Base-by-base conservation (phyloP, 805 yeast species). In the Suhomyces tanzawaensis region DNA sequence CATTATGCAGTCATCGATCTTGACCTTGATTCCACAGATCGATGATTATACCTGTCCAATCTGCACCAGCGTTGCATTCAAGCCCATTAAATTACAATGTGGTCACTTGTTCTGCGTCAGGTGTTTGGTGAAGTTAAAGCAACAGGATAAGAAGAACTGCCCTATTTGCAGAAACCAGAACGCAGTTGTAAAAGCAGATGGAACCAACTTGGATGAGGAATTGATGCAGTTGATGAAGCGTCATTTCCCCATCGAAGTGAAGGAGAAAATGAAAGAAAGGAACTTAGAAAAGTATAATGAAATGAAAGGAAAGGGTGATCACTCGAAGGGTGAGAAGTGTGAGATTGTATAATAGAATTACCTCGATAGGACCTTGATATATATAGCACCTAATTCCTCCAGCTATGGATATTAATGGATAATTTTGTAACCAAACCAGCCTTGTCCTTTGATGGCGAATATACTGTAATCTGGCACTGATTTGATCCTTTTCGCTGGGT, bases 41-140 rank as follows among this genome's bases (percentile, higher is more conserved):
- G 90, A 84, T 34, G 91, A 85, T 54, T 84, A 82, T 50, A 64
- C 77, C 1, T 84, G 93, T 53, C 87, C 90, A 1, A 77, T 84
- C 7, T 84, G 93, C 53, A 73, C 76, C 55, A 70, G 76, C 2
- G 71, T 84, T 32, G 88, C 89, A 0, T 84, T 72, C 60, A 81
- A 82, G 49, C 93, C 93, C 2, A 79, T 84, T 33, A 61, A 79
- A 33, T 62, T 84, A 12, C 61, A 58, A 7, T 84, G 93, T 56
- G 72, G 72, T 1, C 93, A 84, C 53, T 61, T 82, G 15, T 84
- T 83, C 55, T 84, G 93, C 55, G 78, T 84, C 3, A 61, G 90
- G 33, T 84, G 93, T 49, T 57, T 83, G 40, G 81, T 85, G 18
- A 81, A 82, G 48, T 52, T 84, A 46, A 85, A 83, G 56, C 69